phyloP scores from a whole-genome alignment of 257 asterid genomes.

The Linderniella brevidens region DNA sequence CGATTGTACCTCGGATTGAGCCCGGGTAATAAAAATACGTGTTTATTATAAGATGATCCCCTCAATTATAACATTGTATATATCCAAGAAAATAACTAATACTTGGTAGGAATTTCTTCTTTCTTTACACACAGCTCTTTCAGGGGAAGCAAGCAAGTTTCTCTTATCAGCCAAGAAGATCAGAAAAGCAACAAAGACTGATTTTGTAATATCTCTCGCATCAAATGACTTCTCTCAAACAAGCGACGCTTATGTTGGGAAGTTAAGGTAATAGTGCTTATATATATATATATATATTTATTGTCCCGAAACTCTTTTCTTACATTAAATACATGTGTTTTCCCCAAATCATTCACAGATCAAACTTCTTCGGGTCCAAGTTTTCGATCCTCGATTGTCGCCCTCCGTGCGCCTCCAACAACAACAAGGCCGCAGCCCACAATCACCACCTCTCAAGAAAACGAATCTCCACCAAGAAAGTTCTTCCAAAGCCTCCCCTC shows the following conservation, averaged over 20 bases:
- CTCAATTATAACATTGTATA: background rate
- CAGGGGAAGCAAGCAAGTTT: conserved; percentile 46
- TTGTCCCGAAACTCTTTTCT: background rate
- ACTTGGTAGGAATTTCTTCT: background rate
- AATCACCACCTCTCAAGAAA: conserved; percentile 20
- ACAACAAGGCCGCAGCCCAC: conserved; percentile 5
- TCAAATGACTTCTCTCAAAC: conserved; percentile 38
- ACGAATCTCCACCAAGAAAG: conserved; percentile 28
- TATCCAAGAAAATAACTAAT: too few species aligned
- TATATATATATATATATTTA: background rate
- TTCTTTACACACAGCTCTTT: conserved; percentile 24
- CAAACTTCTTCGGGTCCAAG: conserved; percentile 54
- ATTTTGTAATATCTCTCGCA: conserved; percentile 34
- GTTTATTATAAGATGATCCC: too few species aligned
- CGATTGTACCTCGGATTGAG: conserved; percentile 48
- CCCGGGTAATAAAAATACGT: conserved; percentile 36
- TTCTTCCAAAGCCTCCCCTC: conserved; percentile 20
- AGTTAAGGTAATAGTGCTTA: conserved; percentile 23
- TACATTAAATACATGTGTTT: background rate
- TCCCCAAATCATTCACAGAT: conserved; percentile 18
- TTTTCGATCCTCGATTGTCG: conserved; percentile 32
- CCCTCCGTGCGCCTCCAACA: conserved; percentile 22
- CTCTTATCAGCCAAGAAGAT: conserved; percentile 47
- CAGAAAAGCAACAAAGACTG: conserved; percentile 35
- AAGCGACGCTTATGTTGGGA: conserved; percentile 36